Base-by-base conservation (phyloP, 1,139 yeast genomes). In the Groenewaldozyma sp. region DNA sequence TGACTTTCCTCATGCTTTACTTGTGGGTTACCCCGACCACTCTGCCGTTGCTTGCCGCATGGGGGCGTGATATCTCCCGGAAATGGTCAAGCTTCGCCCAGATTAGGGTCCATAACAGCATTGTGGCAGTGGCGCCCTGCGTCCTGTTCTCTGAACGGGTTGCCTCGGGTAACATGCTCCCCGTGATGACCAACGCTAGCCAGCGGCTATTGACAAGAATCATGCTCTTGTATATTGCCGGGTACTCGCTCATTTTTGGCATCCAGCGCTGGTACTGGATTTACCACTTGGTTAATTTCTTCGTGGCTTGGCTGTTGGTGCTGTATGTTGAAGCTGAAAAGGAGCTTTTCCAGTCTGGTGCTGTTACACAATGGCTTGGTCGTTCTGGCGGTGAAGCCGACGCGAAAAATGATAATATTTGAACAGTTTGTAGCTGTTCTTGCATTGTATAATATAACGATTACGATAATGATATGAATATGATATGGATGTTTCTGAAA, bases 231-330 rank as follows among this genome's bases (percentile, higher is more conserved):
- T 56, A 51, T 36, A 44, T 56, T 28, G 49, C 55, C 3, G 32
- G 46, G n/a, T 57, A 53, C 39, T 50, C 58, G 2, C 39, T 54
- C 29, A 38, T 59, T 21, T 55, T 51, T 44, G 66, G 65, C n/a
- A 47, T 59, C 24, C 54, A 54, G 45, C 47, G 60, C 28, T 52
- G 63, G 18, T 61, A 58, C 41, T 52, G 59, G 56, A 42, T 62
- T 29, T 61, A 62, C 38, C 54, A 57, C 35, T 39, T 60, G 40
- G 50, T 54, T 17, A 59, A 62, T 43, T 36, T 54, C 18, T 48
- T 59, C 34, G 43, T 53, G 9, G 46, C 48, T 7, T 59, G 60
- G 59, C 46, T 59, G 5, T 36, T 50, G 31, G 35, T 46, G 5
- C 26, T 41, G 9, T 43, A 40, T 26, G 22, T 14, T n/a, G 33